Evolutionary conservation across 257 asterid species (phyloP).

Genomic region (Paraleonurus japonicus): DNA sequence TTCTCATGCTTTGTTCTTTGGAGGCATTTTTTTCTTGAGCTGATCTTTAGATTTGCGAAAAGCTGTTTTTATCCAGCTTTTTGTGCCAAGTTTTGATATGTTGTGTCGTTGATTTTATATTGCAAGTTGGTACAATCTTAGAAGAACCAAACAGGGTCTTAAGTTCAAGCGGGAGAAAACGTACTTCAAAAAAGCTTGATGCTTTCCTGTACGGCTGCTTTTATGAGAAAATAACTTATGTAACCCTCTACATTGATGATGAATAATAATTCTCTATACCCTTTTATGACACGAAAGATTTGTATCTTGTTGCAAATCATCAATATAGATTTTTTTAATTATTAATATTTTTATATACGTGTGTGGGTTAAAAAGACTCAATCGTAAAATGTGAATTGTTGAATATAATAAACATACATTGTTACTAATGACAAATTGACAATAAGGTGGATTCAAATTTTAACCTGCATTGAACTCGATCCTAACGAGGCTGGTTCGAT

Average conservation of each 20-base stretch:
- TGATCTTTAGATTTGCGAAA: slow-evolving; percentile 22
- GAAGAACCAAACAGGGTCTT: slow-evolving; percentile 11
- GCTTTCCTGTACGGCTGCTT: slow-evolving; percentile 11
- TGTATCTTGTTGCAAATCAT: background rate
- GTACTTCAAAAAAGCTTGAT: background rate
- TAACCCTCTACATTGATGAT: slow-evolving; percentile 12
- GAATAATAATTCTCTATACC: slow-evolving; percentile 8
- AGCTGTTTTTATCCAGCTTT: slow-evolving; percentile 29
- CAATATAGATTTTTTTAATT: background rate
- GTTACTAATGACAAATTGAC: too few relatives aligned
- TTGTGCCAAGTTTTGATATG: slow-evolving; percentile 4
- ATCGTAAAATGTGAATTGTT: too few relatives aligned
- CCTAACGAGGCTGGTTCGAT: too few relatives aligned
- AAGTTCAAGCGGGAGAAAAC: slow-evolving; percentile 9
- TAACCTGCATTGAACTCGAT: too few relatives aligned
- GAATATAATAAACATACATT: too few relatives aligned
- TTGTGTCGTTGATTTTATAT: background rate
- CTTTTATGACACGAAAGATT: slow-evolving; percentile 10
- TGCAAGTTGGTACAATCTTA: background rate
- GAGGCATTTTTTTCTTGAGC: slow-evolving; percentile 13
- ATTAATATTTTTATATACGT: too few relatives aligned
- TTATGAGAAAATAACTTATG: slow-evolving; percentile 20
- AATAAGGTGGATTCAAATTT: too few relatives aligned
- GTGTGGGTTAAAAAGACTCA: too few relatives aligned
- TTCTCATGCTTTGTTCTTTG: slow-evolving; percentile 7